Base-by-base conservation (phyloP, 2,329 filamentous ascomycete genomes). In the Talaromyces sp. region DNA sequence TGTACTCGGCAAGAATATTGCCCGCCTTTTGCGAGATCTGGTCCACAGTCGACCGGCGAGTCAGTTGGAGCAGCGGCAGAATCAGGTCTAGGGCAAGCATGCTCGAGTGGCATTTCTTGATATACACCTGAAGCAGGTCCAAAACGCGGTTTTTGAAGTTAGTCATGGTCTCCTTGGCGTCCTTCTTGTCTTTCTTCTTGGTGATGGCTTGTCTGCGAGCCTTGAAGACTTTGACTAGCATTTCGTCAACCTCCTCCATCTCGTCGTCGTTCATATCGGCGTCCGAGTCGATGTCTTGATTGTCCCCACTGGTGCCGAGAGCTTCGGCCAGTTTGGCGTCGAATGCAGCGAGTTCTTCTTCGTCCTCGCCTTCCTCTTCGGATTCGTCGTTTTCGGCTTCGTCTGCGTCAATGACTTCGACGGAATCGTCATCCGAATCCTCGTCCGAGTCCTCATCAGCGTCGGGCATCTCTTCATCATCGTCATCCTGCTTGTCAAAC, bases 141-240 rank as follows among this genome's bases (percentile, higher is more conserved):
- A 97, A 83, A 6, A 97, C 88, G 48, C 92, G 89, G 74, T 91
- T 90, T 80, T 99, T 99, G 83, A 99, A 96, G 75, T 93, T 92
- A 68, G 96, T 80, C 70, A 97, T 90, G 21, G 87, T 91, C 66
- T 93, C 89, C 71, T 91, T 94, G 58, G 93, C 92, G 62, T 93
- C 89, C 70, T 91, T 91, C 68, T 89, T 89, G 70, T 94, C 88
- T 75, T 92, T 90, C 77, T 92, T 94, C 70, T 89, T 88, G 72
- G 83, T 87, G 1, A 80, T 78, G 17, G 79, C 79, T 72, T 91
- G 88, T 65, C 84, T 85, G 54, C 88, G 86, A 65, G 92, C 87
- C 65, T 87, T 86, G 81, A 97, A 95, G 63, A 97, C 91, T 64
- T 90, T 90, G 56, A 87, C 85, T 3, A 99, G 85, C 70, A 93